These are phyloP conservation scores for Vairimorpha necatrix DNA, from an alignment of 371 early-diverging fungal species.

Conservation along the genomic window DNA sequence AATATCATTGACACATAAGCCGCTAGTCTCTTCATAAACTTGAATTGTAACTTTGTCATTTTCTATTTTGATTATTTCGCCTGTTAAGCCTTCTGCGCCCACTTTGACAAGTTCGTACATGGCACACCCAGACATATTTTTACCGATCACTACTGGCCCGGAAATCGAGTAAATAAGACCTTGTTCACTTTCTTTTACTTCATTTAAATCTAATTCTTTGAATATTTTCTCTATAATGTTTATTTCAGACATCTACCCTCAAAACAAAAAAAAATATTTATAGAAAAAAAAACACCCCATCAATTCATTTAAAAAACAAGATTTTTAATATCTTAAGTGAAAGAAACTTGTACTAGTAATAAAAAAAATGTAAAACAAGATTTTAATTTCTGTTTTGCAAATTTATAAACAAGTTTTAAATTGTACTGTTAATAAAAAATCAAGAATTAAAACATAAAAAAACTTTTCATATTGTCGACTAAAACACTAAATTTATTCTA, in stretches of 20 bases:
- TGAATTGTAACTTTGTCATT: conserved; percentile 96
- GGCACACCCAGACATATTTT: conserved; percentile 92
- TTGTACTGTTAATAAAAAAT: too few relatives aligned
- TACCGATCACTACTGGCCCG: conserved; percentile 97
- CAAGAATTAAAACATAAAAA: too few relatives aligned
- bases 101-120: conserved; percentile 99
- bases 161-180: conserved; percentile 92
- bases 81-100: conserved; percentile 88
- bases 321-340: not conserved
- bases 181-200: conserved; percentile 71
- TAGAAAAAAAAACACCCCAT: too few relatives aligned
- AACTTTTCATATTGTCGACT: too few relatives aligned
- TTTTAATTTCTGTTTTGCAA: too few relatives aligned
- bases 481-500: too few relatives aligned
- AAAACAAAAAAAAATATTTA: too few relatives aligned
- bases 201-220: conserved; percentile 35
- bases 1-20: conserved; percentile 94
- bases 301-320: too few relatives aligned
- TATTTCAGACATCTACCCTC: conserved; percentile 1
- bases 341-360: not conserved
- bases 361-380: not conserved
- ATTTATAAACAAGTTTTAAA: too few relatives aligned
- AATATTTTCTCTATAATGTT: conserved; percentile 44
- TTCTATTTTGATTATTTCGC: conserved; percentile 99
- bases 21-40: conserved; percentile 99